Evolutionary conservation across 2,329 filamentous ascomycete genomes (phyloP), one percentile per base, ranked within the genome.

Genomic region (Thielaviopsis punctulata): DNA sequence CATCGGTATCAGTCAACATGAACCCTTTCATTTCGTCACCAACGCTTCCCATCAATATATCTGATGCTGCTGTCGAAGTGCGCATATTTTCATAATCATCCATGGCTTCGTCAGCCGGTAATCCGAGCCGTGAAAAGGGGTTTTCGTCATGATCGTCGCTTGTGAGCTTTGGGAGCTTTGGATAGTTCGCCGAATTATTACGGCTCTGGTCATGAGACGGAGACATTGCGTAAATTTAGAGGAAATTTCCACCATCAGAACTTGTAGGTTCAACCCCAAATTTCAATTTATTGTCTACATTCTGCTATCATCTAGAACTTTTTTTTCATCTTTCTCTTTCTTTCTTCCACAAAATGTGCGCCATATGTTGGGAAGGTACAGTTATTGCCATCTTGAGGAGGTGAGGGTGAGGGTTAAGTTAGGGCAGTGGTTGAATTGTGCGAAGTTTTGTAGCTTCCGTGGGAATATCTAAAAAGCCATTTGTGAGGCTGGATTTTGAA

Each of bases 11-110:
- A 22, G 22, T 53, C 13, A 49, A 45, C 8, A 53, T 48, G 48
- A 53, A 53, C 4, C 39, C 47, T 13, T 39, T 22, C 46, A 53
- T 53, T 21, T 45, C 52, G 2, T 41, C 45, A 39, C 12, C n/a
- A 22, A 25, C 23, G 47, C n/a, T 44, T 15, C 19, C 24, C 15
- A 41, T 49, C 9, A 45, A 41, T 4, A 18, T 39, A 13, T 55
- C 50, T 3, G 53, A 50, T 22, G 47, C 24, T 25, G 36, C 48
- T 30, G 53, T 52, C 18, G 53, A 55, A 22, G 53, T 52, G n/a
- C 53, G 45, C 47, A 52, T 52, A 23, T 50, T 43, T 5, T 50
- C 53, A 39, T 47, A 47, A 5, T 52, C 50, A 23, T 54, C 52
- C 48, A 54, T 44, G 2, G 52, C 52, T 36, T 54, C 52, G 18